These are phyloP conservation scores for Ceratocystis colombiana DNA, from an alignment of 2,329 filamentous ascomycete species.

Conservation along the genomic window DNA sequence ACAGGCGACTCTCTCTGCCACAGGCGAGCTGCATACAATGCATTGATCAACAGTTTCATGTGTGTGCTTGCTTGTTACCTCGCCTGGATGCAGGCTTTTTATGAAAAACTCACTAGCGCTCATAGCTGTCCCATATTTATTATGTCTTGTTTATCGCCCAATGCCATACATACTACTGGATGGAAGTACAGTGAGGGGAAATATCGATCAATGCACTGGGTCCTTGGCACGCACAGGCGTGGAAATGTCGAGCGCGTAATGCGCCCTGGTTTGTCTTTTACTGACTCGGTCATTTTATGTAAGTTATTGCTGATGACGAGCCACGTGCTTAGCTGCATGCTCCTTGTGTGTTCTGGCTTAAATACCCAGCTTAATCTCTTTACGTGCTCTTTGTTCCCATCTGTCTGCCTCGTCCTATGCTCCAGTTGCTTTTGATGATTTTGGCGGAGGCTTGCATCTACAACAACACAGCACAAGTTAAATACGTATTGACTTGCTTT, in stretches of 20 bases:
- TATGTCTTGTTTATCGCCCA: too few species aligned
- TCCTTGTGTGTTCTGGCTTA: too few species aligned
- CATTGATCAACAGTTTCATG: not conserved
- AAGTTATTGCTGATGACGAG: not conserved
- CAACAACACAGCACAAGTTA: not conserved
- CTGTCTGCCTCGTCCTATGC: not conserved
- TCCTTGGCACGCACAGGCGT: not conserved
- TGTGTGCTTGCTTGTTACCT: not conserved
- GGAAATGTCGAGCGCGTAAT: too few species aligned
- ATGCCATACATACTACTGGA: too few species aligned
- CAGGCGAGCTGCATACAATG: slow-evolving; percentile 12
- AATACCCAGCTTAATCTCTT: not conserved
- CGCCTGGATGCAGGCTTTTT: not conserved
- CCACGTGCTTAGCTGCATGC: not conserved
- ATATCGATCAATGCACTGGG: too few species aligned
- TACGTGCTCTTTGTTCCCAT: not conserved
- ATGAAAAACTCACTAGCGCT: not conserved
- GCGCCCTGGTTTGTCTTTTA: not conserved
- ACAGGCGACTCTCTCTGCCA: slow-evolving; percentile 1
- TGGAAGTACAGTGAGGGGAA: too few species aligned
- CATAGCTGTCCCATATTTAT: too few species aligned
- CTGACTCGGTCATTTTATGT: not conserved
- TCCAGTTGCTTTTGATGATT: not conserved
- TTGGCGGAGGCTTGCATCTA: not conserved
- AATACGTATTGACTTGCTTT: not conserved